These are phyloP conservation scores for Boletus barrowsii DNA, from an alignment of 768 basidiomycete species.

Conservation along the genomic window DNA sequence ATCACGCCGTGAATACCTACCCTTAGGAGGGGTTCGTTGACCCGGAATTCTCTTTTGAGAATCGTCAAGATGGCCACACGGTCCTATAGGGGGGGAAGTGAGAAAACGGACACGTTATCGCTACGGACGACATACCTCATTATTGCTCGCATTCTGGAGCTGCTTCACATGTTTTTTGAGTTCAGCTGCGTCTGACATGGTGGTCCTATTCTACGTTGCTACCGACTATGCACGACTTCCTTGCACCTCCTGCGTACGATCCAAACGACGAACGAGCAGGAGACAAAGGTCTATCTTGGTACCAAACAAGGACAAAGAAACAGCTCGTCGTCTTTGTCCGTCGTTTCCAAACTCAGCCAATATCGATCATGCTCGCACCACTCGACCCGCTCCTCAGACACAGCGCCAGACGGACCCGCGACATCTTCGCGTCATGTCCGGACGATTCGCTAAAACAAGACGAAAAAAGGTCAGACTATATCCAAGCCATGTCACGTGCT, in stretches of 20 bases:
- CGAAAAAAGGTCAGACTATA: constrained; percentile 56
- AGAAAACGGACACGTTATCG: neutral
- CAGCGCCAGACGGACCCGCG: constrained; percentile 70
- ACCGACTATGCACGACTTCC: constrained; percentile 7
- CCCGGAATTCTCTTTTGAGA: constrained; percentile 63
- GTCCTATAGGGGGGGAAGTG: constrained; percentile 43
- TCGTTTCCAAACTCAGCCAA: neutral
- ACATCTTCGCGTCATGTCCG: constrained; percentile 63
- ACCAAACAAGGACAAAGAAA: too few species aligned
- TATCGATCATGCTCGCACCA: constrained; percentile 47
- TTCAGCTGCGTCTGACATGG: constrained; percentile 46
- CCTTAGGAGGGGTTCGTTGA: constrained; percentile 72
- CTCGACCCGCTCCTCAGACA: constrained; percentile 61
- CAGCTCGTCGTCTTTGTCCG: too few species aligned
- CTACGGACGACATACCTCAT: constrained; percentile 44
- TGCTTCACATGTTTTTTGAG: constrained; percentile 80
- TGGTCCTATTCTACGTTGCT: constrained; percentile 16
- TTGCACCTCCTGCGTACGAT: too few species aligned
- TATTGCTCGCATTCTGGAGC: constrained; percentile 59
- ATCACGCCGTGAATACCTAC: constrained; percentile 43
- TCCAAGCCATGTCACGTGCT: neutral
- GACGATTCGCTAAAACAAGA: constrained; percentile 63
- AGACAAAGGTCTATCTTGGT: neutral
- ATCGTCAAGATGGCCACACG: constrained; percentile 55
- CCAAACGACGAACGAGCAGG: neutral